Evolutionary conservation across 495 filamentous ascomycete genomes (phyloP).

Genomic region (Aspergillus sclerotiicarbonarius): DNA sequence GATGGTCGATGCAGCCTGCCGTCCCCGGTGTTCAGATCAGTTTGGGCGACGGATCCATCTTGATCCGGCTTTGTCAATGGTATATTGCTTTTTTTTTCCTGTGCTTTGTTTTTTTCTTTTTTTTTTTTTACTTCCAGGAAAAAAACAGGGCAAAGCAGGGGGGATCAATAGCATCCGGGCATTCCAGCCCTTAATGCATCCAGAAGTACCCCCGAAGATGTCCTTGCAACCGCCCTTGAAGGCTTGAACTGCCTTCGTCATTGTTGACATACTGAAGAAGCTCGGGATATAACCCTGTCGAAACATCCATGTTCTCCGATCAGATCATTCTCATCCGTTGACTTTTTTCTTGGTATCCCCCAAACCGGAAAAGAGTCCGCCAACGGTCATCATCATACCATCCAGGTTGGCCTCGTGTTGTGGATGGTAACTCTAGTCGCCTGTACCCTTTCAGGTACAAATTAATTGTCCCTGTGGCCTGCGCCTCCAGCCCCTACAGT

Average conservation of each 20-base stretch:
- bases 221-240: neutral
- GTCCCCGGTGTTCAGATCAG: constrained; percentile 12
- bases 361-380: neutral
- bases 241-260: neutral
- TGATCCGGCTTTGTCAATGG: neutral
- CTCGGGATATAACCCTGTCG: neutral
- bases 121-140: neutral
- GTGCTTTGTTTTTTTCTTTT: constrained; percentile 2
- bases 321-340: neutral
- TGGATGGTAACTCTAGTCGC: neutral
- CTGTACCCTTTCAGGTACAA: neutral
- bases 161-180: neutral
- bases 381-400: neutral
- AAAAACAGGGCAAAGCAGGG: constrained; percentile 3
- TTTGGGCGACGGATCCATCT: constrained; percentile 1
- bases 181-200: neutral
- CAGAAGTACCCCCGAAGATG: neutral
- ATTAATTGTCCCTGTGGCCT: neutral
- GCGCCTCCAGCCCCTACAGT: neutral
- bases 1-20: constrained; percentile 12
- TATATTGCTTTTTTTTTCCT: neutral
- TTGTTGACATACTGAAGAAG: neutral
- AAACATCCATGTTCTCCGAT: neutral
- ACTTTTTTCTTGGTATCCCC: neutral
- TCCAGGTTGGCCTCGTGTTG: neutral